phyloP scores from a whole-genome alignment of 768 basidiomycete species.

The Rhodotorula kratochvilovae region DNA sequence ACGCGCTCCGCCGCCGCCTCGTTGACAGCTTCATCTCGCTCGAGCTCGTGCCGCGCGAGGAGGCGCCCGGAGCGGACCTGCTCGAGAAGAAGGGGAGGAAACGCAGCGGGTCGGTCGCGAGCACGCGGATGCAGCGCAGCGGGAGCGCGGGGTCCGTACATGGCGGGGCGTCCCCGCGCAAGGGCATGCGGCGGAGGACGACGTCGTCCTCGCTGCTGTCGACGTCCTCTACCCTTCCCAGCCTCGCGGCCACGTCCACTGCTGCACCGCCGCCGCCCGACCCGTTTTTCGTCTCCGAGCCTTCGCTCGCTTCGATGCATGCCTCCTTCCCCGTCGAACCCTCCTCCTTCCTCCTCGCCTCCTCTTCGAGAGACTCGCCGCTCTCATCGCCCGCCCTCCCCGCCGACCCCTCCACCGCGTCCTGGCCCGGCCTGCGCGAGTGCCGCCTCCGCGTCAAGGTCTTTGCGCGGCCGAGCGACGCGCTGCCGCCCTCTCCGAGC shows the following conservation, averaged over 20 bases:
- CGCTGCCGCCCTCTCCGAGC: no score
- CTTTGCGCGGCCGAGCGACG: conserved; percentile 9
- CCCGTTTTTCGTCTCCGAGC: conserved; percentile 27
- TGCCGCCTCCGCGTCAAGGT: conserved; percentile 1
- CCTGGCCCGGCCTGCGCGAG: conserved; percentile 18
- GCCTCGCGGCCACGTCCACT: not conserved
- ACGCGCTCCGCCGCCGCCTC: conserved; percentile 5
- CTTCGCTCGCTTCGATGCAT: not conserved
- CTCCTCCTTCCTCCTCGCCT: not conserved
- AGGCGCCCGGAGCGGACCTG: not conserved
- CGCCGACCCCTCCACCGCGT: not conserved
- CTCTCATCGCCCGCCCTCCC: not conserved
- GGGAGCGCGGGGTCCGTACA: not conserved
- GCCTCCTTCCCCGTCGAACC: conserved; percentile 17
- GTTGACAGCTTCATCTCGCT: conserved; percentile 32
- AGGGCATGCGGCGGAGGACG: not conserved
- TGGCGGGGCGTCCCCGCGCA: not conserved
- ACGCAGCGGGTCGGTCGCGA: not conserved
- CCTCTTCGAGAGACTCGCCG: no score
- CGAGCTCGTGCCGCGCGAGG: conserved; percentile 8
- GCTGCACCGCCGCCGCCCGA: not conserved
- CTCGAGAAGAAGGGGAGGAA: not conserved
- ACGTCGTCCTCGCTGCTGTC: not conserved
- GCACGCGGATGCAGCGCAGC: not conserved
- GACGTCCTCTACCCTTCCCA: not conserved